phyloP scores from a whole-genome alignment of 2,329 filamentous ascomycete species.

The Diatrype stigma region DNA sequence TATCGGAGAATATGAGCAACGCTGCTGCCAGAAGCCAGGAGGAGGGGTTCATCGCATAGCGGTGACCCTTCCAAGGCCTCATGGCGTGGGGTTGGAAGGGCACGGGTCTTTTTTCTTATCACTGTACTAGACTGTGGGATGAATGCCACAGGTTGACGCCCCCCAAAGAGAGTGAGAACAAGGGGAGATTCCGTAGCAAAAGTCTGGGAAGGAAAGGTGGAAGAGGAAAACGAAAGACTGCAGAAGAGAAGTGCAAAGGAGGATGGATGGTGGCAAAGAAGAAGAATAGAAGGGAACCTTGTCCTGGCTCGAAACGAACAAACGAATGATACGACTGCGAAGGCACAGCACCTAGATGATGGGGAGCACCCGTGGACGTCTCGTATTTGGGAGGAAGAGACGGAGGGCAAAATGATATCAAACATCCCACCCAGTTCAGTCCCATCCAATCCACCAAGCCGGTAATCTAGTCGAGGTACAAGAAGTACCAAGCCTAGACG shows the following conservation, averaged over 20 bases:
- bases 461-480: no score
- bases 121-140: not conserved
- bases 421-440: not conserved
- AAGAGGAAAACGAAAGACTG: not conserved
- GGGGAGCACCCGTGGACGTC: not conserved
- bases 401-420: not conserved
- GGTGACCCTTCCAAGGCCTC: not conserved
- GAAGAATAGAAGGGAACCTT: not conserved
- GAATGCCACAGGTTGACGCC: not conserved
- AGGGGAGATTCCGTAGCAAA: not conserved
- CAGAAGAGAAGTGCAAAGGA: not conserved
- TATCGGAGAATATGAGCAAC: slow-evolving; percentile 12
- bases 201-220: not conserved
- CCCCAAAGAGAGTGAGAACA: not conserved
- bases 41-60: slow-evolving; percentile 7
- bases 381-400: not conserved
- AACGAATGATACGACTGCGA: not conserved
- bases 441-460: no score
- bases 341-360: not conserved
- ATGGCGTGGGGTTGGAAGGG: not conserved
- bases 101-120: not conserved
- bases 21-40: slow-evolving; percentile 10
- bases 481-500: not conserved
- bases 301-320: no score
- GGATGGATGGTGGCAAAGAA: not conserved